Evolutionary conservation across 2,329 filamentous ascomycete species (phyloP).

Genomic region (Cladobotryum mycophilum): DNA sequence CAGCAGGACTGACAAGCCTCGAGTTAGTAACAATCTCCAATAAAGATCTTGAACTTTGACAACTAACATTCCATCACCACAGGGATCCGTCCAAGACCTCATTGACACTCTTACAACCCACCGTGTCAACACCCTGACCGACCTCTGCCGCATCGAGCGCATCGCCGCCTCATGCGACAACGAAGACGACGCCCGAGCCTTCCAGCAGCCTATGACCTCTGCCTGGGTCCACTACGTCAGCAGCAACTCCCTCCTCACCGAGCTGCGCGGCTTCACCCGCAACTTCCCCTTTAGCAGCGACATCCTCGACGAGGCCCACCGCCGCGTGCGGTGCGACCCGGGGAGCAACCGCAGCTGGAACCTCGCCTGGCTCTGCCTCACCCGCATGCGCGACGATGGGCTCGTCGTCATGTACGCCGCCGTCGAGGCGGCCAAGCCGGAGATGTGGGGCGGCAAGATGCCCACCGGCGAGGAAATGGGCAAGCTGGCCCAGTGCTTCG

Average conservation of each 20-base stretch:
- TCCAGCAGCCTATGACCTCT: constrained; percentile 59
- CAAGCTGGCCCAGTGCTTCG: constrained; percentile 56
- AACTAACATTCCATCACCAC: not conserved
- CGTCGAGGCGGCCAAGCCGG: constrained; percentile 53
- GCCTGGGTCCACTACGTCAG: constrained; percentile 69
- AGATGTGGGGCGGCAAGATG: constrained; percentile 62
- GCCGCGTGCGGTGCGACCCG: constrained; percentile 57
- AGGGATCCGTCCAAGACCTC: constrained; percentile 36
- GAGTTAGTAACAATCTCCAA: constrained; percentile 1
- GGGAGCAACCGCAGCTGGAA: constrained; percentile 68
- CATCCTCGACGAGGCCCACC: constrained; percentile 58
- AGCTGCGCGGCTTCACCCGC: constrained; percentile 61
- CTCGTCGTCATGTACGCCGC: constrained; percentile 57
- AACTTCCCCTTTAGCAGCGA: constrained; percentile 63
- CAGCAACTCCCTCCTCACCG: constrained; percentile 61
- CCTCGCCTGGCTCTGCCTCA: constrained; percentile 64
- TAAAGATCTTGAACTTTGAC: not conserved
- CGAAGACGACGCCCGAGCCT: constrained; percentile 51
- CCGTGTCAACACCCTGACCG: constrained; percentile 66
- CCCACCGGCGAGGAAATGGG: constrained; percentile 51
- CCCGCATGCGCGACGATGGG: constrained; percentile 57
- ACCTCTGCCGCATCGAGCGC: constrained; percentile 65
- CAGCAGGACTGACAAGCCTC: not conserved
- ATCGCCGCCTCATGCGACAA: constrained; percentile 52
- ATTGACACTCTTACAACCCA: constrained; percentile 59